Conservation (phyloP, 306 rosid species). For the Lotus japonicus region DNA sequence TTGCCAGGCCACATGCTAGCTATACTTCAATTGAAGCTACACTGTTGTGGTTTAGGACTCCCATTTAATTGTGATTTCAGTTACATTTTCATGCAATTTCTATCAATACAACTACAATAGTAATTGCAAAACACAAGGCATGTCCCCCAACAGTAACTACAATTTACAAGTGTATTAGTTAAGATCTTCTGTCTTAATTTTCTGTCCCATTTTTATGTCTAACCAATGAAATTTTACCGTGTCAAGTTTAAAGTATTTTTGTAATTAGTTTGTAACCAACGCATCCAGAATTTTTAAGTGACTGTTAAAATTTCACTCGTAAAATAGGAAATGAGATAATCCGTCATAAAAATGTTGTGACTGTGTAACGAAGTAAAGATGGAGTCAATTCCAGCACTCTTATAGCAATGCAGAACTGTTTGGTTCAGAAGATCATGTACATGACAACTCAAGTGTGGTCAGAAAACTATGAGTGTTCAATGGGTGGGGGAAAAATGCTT, state of each 20-base stretch:
- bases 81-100: neutral
- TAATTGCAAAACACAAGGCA: neutral
- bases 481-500: constrained; percentile 21
- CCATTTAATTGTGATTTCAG: neutral
- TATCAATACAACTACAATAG: neutral
- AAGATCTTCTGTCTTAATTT: no score
- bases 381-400: neutral
- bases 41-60: neutral
- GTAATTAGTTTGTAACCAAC: no score
- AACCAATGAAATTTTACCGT: no score
- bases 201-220: no score
- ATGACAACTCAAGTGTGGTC: constrained; percentile 16
- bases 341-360: no score
- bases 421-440: neutral
- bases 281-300: neutral
- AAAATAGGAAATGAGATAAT: no score
- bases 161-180: no score
- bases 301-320: neutral
- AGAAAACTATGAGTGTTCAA: constrained; percentile 18
- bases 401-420: neutral
- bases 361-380: no score
- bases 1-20: neutral
- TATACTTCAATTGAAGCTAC: neutral
- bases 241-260: no score
- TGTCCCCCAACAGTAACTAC: no score